These are phyloP conservation scores for Plantago elongata DNA, from an alignment of 257 asterid species.

Conservation along the genomic window DNA sequence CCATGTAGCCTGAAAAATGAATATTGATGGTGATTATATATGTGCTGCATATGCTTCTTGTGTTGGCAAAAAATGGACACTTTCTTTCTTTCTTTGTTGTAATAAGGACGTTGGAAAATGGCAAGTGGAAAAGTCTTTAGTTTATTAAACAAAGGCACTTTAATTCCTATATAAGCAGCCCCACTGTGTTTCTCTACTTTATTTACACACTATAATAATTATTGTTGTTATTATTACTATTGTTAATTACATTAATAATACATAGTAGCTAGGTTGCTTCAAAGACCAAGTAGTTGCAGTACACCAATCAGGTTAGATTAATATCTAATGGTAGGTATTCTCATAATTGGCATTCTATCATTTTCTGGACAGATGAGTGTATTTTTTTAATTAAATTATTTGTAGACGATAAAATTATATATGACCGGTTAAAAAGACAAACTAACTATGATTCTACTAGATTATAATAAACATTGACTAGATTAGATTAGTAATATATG, in stretches of 20 bases:
- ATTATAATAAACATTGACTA: too few species aligned
- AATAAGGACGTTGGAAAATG: background rate
- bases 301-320: slow-evolving; percentile 30
- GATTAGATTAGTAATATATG: too few species aligned
- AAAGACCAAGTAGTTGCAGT: slow-evolving; percentile 31
- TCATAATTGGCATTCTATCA: too few species aligned
- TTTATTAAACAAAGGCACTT: slow-evolving; percentile 18
- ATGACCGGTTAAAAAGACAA: too few species aligned
- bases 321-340: background rate
- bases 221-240: slow-evolving; percentile 10
- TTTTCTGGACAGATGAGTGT: too few species aligned
- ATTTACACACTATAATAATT: slow-evolving; percentile 27
- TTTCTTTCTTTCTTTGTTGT: background rate
- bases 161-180: slow-evolving; percentile 14
- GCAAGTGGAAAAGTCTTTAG: slow-evolving; percentile 15
- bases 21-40: background rate
- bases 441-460: too few species aligned
- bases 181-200: slow-evolving; percentile 25
- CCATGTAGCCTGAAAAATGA: slow-evolving; percentile 17
- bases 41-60: slow-evolving; percentile 7
- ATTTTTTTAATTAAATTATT: too few species aligned
- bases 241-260: background rate
- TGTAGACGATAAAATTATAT: too few species aligned
- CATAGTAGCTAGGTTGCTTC: slow-evolving; percentile 24
- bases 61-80: slow-evolving; percentile 5